A percentile compares a stretch with the other conserved stretches of the same genome.
These are phyloP conservation scores for Excoecaria agallocha DNA, from an alignment of 345 rosid genomes.

Conservation along the genomic window DNA sequence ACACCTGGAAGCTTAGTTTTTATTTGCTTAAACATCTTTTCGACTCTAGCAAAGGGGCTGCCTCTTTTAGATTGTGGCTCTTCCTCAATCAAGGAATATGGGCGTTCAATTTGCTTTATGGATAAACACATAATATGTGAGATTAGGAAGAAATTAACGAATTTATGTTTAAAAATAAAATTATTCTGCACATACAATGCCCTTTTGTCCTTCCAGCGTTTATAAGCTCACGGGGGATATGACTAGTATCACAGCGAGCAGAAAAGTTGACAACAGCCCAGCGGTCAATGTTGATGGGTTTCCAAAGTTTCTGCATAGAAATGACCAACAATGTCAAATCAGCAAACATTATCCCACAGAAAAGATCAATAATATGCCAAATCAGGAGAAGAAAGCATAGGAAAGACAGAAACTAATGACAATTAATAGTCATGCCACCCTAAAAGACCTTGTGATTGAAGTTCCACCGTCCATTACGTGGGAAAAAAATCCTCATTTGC, in stretches of 20 bases:
- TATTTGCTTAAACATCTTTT: conserved; percentile 62
- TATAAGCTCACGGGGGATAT: conserved; percentile 67
- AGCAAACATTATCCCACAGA: not conserved
- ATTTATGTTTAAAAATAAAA: conserved; percentile 1
- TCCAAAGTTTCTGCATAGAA: conserved; percentile 49
- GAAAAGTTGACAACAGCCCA: conserved; percentile 93
- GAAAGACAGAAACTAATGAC: not conserved
- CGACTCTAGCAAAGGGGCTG: conserved; percentile 68
- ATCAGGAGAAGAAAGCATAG: not conserved
- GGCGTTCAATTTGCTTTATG: conserved; percentile 63
- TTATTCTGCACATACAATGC: conserved; percentile 53
- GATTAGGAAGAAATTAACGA: conserved; percentile 2
- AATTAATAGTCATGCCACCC: not conserved
- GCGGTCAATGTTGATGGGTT: conserved; percentile 42
- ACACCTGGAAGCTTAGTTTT: conserved; percentile 49
- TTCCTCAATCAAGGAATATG: conserved; percentile 72
- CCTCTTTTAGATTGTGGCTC: conserved; percentile 48
- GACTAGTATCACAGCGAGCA: conserved; percentile 74
- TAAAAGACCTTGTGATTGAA: conserved; percentile 70
- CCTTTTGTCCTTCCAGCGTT: conserved; percentile 73
- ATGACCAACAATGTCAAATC: not conserved
- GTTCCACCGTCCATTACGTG: conserved; percentile 83
- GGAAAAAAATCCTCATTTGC: conserved; percentile 65
- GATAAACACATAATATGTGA: conserved; percentile 12
- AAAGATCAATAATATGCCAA: not conserved